These are phyloP conservation scores for Acorus gramineus DNA, from an alignment of 106 monocot species.

Conservation along the genomic window DNA sequence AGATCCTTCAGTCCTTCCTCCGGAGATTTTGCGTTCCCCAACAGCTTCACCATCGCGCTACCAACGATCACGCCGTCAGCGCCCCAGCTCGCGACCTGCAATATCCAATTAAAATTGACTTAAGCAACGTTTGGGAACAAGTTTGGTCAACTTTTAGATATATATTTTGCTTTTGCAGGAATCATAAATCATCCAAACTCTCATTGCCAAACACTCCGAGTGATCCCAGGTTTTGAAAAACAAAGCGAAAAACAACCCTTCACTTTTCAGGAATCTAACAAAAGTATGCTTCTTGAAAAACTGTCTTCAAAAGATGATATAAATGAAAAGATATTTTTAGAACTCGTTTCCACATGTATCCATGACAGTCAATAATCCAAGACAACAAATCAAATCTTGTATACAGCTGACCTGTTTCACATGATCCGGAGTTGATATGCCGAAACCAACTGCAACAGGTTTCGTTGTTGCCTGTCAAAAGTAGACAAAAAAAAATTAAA, in stretches of 20 bases:
- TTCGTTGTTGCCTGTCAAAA: constrained; percentile 41
- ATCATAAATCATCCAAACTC: too few relatives aligned
- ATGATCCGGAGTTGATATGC: constrained; percentile 71
- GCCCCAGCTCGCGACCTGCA: constrained; percentile 63
- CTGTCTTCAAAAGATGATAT: too few relatives aligned
- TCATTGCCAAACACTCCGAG: too few relatives aligned
- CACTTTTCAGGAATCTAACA: background rate
- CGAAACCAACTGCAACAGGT: constrained; percentile 69
- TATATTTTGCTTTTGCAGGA: too few relatives aligned
- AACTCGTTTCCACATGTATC: too few relatives aligned
- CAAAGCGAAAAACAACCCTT: background rate
- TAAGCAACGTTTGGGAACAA: background rate
- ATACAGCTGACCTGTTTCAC: constrained; percentile 39
- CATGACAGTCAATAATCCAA: too few relatives aligned
- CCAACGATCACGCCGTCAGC: constrained; percentile 82
- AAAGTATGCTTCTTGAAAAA: too few relatives aligned
- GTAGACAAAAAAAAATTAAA: too few relatives aligned
- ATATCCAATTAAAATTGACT: background rate
- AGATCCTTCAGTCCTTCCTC: constrained; percentile 49
- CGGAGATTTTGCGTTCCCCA: constrained; percentile 40
- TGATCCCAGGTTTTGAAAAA: background rate
- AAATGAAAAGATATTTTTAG: too few relatives aligned
- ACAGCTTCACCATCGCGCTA: constrained; percentile 52
- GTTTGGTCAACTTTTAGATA: too few relatives aligned
- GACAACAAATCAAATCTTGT: too few relatives aligned